A percentile compares a stretch with the other conserved stretches of the same genome.
Evolutionary conservation across 148 eudicot genomes (phyloP).

Genomic region (Fagopyrum homotropicum): DNA sequence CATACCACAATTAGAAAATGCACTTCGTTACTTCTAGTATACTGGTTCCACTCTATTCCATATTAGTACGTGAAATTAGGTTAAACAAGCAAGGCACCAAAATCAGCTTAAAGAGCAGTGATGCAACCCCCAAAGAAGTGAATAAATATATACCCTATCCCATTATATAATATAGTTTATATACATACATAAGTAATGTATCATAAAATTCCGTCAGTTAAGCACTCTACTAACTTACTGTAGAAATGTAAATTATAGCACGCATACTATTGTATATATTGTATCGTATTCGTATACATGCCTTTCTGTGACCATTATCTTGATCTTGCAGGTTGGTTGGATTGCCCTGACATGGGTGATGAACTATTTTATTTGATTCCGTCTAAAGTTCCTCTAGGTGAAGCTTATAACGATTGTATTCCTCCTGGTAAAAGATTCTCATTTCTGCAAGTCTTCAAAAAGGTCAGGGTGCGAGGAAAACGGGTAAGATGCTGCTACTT

Average conservation of each 20-base stretch:
- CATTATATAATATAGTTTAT: background rate
- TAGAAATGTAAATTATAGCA: background rate
- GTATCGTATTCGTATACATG: background rate
- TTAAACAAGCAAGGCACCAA: background rate
- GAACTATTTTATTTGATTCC: constrained; percentile 68
- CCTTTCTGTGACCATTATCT: constrained; percentile 4
- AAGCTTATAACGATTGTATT: constrained; percentile 50
- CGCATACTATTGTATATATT: background rate
- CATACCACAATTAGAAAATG: background rate
- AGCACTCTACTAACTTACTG: background rate
- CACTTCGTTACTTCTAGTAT: background rate
- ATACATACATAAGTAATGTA: background rate
- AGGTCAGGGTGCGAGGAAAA: constrained; percentile 56
- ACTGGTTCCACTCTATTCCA: background rate
- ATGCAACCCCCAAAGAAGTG: background rate
- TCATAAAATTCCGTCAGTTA: background rate
- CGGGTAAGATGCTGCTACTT: constrained; percentile 33
- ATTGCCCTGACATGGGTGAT: constrained; percentile 72
- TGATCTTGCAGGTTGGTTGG: constrained; percentile 75
- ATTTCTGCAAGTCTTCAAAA: constrained; percentile 68
- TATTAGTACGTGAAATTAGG: background rate
- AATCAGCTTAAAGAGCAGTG: background rate
- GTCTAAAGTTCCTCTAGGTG: constrained; percentile 93
- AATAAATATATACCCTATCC: background rate
- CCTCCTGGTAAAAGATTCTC: constrained; percentile 89